Base-by-base conservation (phyloP, 495 filamentous ascomycete species). In the Cudoniella acicularis region DNA sequence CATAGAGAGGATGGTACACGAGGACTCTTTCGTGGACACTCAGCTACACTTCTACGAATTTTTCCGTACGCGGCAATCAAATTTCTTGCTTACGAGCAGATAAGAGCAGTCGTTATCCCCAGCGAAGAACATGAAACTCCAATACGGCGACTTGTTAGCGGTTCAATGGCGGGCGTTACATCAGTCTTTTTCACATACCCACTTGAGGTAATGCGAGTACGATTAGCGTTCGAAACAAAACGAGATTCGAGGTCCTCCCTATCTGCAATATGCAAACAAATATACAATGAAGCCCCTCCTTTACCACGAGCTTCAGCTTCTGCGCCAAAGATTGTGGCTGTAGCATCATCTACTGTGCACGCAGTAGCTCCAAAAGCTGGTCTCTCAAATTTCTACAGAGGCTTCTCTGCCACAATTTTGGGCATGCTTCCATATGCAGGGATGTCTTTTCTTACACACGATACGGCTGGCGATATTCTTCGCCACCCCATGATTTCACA, bases 21-120 rank as follows among this genome's bases (percentile, higher is more conserved):
- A 17, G 94, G 95, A 1, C 79, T 98, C 17, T 98, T 87, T 71
- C 86, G 93, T 54, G 94, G 94, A 3, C 95, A 98, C 70, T 96
- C 91, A 17, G 94, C 92, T 13, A 98, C 94, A 0, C 73, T 98
- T 3, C 81, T 98, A 49, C 87, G 95, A 56, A 96, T 98, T 61
- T 98, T 97, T 69, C 94, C 94, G 6, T 98, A 98, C 70, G 94
- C 92, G 11, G 92, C 88, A 13, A 96, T 97, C 73, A 98, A 98
- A 64, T 98, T 98, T 73, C 80, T 98, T 43, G 91, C 94, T 21
- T 98, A 98, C 72, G 94, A 98, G 73, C 94, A 98, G 69, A 87
- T 96, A 57, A 88, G 94, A 21, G 79, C 84, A 10, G 62, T 86
- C 11, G 56, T 97, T 1, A 98, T 98, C 51, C 77, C 76, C 9